These are phyloP conservation scores for Cystoisospora suis DNA, from an alignment of 169 alveolate species.

Conservation along the genomic window DNA sequence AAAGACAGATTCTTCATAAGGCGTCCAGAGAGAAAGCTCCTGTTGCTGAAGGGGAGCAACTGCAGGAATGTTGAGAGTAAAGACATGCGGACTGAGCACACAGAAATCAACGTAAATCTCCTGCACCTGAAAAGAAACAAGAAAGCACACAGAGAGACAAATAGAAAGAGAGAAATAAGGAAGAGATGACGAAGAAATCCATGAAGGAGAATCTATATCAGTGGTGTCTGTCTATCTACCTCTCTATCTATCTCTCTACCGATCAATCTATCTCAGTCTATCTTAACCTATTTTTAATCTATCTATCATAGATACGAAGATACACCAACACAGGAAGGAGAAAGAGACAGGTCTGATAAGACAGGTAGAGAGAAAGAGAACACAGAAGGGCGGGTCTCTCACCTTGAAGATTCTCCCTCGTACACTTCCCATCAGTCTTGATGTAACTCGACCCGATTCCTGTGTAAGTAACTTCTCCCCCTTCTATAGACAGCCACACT, in stretches of 20 bases:
- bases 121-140: constrained; percentile 71
- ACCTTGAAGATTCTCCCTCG: too few species aligned
- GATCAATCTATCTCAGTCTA: background rate
- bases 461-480: too few species aligned
- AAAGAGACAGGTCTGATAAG: background rate
- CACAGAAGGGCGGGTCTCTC: too few species aligned
- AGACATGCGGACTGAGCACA: constrained; percentile 84
- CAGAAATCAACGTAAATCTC: constrained; percentile 89
- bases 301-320: too few species aligned
- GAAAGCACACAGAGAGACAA: background rate
- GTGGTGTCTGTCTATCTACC: too few species aligned
- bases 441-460: too few species aligned
- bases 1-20: constrained; percentile 67
- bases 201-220: too few species aligned
- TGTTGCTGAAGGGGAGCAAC: constrained; percentile 56
- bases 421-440: too few species aligned
- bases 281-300: too few species aligned
- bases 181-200: background rate
- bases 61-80: constrained; percentile 82
- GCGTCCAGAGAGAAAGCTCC: constrained; percentile 67
- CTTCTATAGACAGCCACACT: too few species aligned
- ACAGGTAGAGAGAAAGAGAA: too few species aligned
- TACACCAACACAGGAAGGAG: background rate
- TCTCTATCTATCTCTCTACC: background rate
- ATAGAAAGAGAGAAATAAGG: background rate